Conservation (phyloP, 805 yeast genomes). For the Wickerhamiella spandovensis region DNA sequence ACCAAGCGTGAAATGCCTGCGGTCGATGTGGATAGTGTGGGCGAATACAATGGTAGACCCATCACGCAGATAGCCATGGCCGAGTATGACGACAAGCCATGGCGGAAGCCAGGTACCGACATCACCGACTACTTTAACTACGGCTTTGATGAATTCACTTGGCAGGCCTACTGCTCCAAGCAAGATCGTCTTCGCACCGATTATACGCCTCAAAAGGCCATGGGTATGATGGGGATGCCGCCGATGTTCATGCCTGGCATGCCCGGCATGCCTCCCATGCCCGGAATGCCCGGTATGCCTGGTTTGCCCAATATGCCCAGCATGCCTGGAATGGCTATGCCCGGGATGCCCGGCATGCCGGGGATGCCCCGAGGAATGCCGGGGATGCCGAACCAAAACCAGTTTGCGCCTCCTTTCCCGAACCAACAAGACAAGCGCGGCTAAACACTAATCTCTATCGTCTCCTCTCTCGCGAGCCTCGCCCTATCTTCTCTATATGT, state of each 20-base stretch:
- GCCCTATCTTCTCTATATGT: not conserved
- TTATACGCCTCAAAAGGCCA: conserved; percentile 59
- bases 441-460: no score
- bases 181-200: conserved; percentile 73
- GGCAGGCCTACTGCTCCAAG: conserved; percentile 84
- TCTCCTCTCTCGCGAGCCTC: not conserved
- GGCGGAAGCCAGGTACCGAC: conserved; percentile 97
- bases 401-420: not conserved
- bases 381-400: not conserved
- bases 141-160: conserved; percentile 91
- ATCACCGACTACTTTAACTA: conserved; percentile 87
- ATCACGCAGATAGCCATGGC: conserved; percentile 69
- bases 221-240: conserved; percentile 28
- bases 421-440: not conserved
- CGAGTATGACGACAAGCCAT: conserved; percentile 83
- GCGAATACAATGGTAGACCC: conserved; percentile 66
- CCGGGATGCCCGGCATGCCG: not conserved
- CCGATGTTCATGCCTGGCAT: conserved; percentile 16
- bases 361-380: not conserved
- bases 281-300: conserved; percentile 11
- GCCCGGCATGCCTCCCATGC: conserved; percentile 14
- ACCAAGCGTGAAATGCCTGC: conserved; percentile 23
- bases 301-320: conserved; percentile 9
- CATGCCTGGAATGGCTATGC: not conserved
- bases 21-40: conserved; percentile 59